Base-by-base conservation (phyloP, 1,139 yeast species). In the Yamadazyma diddensiae region DNA sequence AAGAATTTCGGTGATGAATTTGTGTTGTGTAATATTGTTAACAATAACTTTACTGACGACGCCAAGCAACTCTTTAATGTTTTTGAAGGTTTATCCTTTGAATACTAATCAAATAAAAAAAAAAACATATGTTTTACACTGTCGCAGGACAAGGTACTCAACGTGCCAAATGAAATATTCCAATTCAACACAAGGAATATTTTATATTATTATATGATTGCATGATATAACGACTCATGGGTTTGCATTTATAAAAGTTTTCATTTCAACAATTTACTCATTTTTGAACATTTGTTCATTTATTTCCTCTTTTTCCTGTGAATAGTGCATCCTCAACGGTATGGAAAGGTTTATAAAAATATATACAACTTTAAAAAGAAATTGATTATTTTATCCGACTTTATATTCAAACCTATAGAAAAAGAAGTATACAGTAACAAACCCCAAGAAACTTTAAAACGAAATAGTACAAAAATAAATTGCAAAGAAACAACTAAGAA, bases 1-100 rank as follows among this genome's bases (percentile, higher is more conserved):
- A 44, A 34, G 25, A 33, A 32, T 6, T 37, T 45, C 20, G 38
- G 35, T 14, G 34, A 43, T 8, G 49, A 45, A 29, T 90, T 77
- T 65, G 79, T 80, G 28, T 72, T 92, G 51, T 82, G 94, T 50
- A 90, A 88, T 59, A 76, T 92, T 53, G 97, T 92, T 39, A 94
- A 90, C 62, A 92, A 92, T 55, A 90, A 90, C 53, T 92, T 82
- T 42, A 59, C 72, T 50, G 64, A 70, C 47, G 63, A 62, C 45
- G 62, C 73, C 42, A 63, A 65, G 22, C 66, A 71, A 37, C 72
- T 78, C 43, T 78, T 78, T 50, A 44, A 52, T 13, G 50, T 63
- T 39, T 59, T 64, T 35, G 53, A 59, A 17, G 60, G 53, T 16
- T 50, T 62, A 31, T 41, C 52, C 32, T 39, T 18, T 18, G 24